These are phyloP conservation scores for Mucor irregularis DNA, from an alignment of 371 early-diverging fungal species.

Conservation along the genomic window DNA sequence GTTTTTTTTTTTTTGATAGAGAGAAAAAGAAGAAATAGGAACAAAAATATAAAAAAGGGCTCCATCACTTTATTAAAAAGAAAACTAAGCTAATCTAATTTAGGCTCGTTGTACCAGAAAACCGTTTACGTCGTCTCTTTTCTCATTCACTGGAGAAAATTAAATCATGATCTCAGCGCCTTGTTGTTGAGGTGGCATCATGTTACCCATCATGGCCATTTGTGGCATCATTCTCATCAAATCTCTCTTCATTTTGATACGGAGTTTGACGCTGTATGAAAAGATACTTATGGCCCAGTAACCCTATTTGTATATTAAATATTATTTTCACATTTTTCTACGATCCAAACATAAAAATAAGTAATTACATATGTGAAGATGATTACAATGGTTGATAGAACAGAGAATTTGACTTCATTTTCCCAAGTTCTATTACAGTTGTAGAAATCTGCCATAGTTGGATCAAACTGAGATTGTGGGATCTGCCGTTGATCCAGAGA, in stretches of 20 bases:
- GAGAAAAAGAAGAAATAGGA: neutral
- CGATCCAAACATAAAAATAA: neutral
- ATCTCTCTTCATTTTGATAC: neutral
- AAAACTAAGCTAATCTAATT: neutral
- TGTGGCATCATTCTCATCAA: neutral
- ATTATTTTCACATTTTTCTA: neutral
- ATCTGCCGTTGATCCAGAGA: neutral
- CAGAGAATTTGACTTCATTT: slow-evolving; percentile 47
- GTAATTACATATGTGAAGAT: slow-evolving; percentile 40
- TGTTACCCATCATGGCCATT: neutral
- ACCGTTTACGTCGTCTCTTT: no score
- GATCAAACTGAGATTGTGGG: neutral
- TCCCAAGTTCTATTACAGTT: slow-evolving; percentile 47
- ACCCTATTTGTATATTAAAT: slow-evolving; percentile 13
- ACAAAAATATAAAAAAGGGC: neutral
- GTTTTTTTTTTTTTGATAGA: no score
- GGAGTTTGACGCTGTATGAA: slow-evolving; percentile 34
- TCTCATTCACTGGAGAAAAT: neutral
- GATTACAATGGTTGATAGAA: slow-evolving; percentile 37
- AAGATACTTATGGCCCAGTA: slow-evolving; percentile 48
- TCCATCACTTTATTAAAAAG: neutral
- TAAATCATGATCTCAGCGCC: neutral
- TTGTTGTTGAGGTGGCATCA: neutral
- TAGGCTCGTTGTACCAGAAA: neutral
- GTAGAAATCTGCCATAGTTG: slow-evolving; percentile 31